phyloP scores from a whole-genome alignment of 1,284 basidiomycete genomes.

The Vanrija humicola region DNA sequence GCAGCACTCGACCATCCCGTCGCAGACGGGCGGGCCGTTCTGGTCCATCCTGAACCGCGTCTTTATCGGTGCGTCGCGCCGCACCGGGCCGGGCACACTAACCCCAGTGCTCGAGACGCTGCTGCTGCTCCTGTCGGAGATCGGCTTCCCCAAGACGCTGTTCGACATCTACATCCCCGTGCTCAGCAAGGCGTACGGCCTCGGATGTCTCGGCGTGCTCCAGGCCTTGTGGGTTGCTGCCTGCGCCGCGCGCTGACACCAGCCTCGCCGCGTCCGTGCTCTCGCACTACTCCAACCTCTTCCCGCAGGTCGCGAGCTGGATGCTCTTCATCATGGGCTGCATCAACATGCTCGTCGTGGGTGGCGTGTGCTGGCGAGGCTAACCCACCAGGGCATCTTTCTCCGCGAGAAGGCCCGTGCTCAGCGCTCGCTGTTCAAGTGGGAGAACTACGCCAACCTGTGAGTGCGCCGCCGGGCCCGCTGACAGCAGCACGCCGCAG shows the following conservation, averaged over 20 bases:
- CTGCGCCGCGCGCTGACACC: neutral
- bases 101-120: slow-evolving; percentile 61
- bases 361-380: too few relatives aligned
- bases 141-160: slow-evolving; percentile 67
- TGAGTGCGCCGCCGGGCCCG: slow-evolving; percentile 14
- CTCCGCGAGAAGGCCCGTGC: slow-evolving; percentile 38
- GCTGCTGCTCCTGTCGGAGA: slow-evolving; percentile 68
- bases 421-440: slow-evolving; percentile 44
- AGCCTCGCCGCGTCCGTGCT: slow-evolving; percentile 71
- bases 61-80: slow-evolving; percentile 56
- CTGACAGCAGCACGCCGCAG: slow-evolving; percentile 37
- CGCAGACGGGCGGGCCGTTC: slow-evolving; percentile 78
- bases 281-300: slow-evolving; percentile 71
- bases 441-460: slow-evolving; percentile 46
- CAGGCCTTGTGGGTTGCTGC: slow-evolving; percentile 62
- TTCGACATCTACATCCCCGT: slow-evolving; percentile 80
- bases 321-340: slow-evolving; percentile 80
- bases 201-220: slow-evolving; percentile 75
- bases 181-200: slow-evolving; percentile 72
- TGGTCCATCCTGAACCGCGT: slow-evolving; percentile 79
- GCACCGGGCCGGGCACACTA: neutral
- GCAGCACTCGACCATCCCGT: slow-evolving; percentile 66
- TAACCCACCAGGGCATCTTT: slow-evolving; percentile 34
- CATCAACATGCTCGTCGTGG: slow-evolving; percentile 66
- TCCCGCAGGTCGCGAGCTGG: slow-evolving; percentile 77